Base-by-base conservation (phyloP, 2,329 filamentous ascomycete genomes). In the Helotiales sp. region DNA sequence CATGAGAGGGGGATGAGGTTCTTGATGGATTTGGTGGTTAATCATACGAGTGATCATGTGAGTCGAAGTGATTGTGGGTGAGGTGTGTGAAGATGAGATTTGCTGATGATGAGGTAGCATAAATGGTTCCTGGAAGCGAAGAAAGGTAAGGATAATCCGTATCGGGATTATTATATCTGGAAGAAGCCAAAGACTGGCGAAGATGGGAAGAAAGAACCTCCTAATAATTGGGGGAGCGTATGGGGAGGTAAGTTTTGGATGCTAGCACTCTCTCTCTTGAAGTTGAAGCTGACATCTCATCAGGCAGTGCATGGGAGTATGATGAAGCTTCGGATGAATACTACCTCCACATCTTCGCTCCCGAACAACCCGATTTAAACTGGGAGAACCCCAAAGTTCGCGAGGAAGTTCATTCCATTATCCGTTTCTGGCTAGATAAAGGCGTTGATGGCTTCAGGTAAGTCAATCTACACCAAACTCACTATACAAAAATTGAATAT, bases 361-460 rank as follows among this genome's bases (percentile, higher is more conserved):
- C 81, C 0, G 83, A 87, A 48, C 89, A 92, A 68, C 89, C 89
- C 0, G 89, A 93, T 63, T 76, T 93, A 17, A 92, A 92, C 68
- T 92, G 89, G 88, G 86, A 90, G 55, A 86, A 87, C 49, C 77
- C 79, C 0, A 80, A 82, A 2, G 85, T 88, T 7, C 81, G 87
- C 6, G 76, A 84, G 52, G 89, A 85, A 0, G 86, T 91, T 1
- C 87, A 90, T 66, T 77, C 85, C 5, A 83, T 87, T 5, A 87
- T 91, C 80, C 77, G 78, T 0, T 92, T 91, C 70, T 92, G 89
- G 89, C 79, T 92, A 0, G 79, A 90, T 54, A 81, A 83, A 5
- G 83, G 77, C 40, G 79, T 81, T 58, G 77, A 79, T 64, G 70
- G 70, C 1, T 89, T 88, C 71, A 78, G 64, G 64, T 63, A 54